Evolutionary conservation across 768 basidiomycete species (phyloP), one percentile per base, ranked within the genome.

Genomic region (Lentinula sp.): DNA sequence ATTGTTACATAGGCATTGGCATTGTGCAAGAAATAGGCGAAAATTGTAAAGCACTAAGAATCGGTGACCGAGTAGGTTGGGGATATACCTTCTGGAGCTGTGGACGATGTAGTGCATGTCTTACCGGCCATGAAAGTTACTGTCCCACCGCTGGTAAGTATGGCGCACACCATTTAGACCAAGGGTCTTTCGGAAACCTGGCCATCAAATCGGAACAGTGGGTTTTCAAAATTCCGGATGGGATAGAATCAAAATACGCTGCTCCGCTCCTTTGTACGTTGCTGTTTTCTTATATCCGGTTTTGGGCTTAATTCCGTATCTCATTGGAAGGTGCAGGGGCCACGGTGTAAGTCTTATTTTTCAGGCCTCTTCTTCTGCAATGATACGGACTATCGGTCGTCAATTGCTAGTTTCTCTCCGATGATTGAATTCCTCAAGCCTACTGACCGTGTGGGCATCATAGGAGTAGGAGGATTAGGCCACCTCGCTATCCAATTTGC

Each of bases 401-500:
- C 18, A 10, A 23, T 23, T 20, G 28, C 23, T 43, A 56, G 55
- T 56, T 74, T 73, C 62, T 45, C 69, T 32, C 68, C 62, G 5
- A 41, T 71, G 39, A 59, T 66, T 53, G 62, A 68, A 16, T 49
- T 68, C 35, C 66, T 72, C 28, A 70, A 62, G 2, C 56, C 70
- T 10, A 69, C 73, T 7, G 72, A 75, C 46, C 69, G 74, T 7
- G 71, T 77, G 2, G 73, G 72, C 0, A 57, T 76, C 1, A 63
- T 75, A 3, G 75, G 73, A 0, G 8, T 77, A 23, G 75, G 76
- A 1, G 75, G 76, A 6, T 69, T 76, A 15, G 74, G 75, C 7
- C 76, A 76, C 46, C 72, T 77, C 36, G 73, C 72, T 6, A 70
- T 76, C 37, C 73, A 76, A 46, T 76, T 77, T 61, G 73, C 75